Evolutionary conservation across 495 filamentous ascomycete species (phyloP).

Genomic region (Hyaloscypha variabilis): DNA sequence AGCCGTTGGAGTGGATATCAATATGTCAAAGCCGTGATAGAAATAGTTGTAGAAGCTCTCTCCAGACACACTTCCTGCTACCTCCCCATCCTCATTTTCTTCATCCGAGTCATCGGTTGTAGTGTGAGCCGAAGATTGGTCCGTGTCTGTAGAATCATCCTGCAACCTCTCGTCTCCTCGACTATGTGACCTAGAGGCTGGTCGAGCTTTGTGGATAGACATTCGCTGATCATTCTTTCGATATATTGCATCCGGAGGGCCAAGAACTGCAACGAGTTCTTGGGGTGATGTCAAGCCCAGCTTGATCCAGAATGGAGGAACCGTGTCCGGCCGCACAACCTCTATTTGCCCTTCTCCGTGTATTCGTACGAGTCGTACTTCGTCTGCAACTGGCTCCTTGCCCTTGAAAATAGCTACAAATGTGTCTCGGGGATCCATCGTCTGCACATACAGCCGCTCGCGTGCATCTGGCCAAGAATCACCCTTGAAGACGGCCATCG

Average conservation of each 20-base stretch:
- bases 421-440: constrained; percentile 65
- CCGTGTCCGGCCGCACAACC: constrained; percentile 60
- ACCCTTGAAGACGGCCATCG: constrained; percentile 87
- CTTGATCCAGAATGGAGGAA: constrained; percentile 57
- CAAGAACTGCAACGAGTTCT: constrained; percentile 86
- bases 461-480: constrained; percentile 86
- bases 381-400: constrained; percentile 70
- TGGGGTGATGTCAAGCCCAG: constrained; percentile 86
- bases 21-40: constrained; percentile 90
- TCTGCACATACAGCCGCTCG: constrained; percentile 71
- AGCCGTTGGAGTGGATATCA: constrained; percentile 74
- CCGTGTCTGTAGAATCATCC: constrained; percentile 73
- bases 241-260: constrained; percentile 94
- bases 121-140: constrained; percentile 78
- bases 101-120: constrained; percentile 77
- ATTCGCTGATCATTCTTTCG: constrained; percentile 89
- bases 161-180: constrained; percentile 47
- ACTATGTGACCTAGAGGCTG: constrained; percentile 33
- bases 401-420: constrained; percentile 50
- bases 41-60: constrained; percentile 98
- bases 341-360: constrained; percentile 76
- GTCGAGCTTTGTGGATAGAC: constrained; percentile 75
- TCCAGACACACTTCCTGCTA: constrained; percentile 49
- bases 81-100: constrained; percentile 55
- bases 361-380: constrained; percentile 78